Conservation (phyloP, 768 basidiomycete species). For the Amanita phalloides region DNA sequence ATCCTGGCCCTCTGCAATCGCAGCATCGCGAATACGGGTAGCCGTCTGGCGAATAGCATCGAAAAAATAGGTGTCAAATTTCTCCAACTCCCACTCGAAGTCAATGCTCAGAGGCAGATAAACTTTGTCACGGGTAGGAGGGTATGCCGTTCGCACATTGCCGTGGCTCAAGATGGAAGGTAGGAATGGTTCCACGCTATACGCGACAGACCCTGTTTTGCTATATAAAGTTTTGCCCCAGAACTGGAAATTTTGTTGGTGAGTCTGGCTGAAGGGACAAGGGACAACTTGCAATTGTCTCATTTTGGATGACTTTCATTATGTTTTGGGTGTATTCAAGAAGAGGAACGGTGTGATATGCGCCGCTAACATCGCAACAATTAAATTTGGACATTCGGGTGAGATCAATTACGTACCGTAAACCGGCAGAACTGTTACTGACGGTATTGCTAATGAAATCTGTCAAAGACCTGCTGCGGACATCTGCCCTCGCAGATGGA, state of each 20-base stretch:
- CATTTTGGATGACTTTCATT: slow-evolving; percentile 23
- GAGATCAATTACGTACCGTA: slow-evolving; percentile 4
- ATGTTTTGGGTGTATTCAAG: slow-evolving; percentile 17
- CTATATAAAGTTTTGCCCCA: background rate
- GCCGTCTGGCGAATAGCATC: slow-evolving; percentile 23
- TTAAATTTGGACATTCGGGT: slow-evolving; percentile 8
- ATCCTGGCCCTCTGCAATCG: slow-evolving; percentile 20
- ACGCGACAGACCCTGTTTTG: slow-evolving; percentile 13
- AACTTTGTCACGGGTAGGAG: slow-evolving; percentile 17
- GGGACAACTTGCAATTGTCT: slow-evolving; percentile 19
- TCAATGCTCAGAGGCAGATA: slow-evolving; percentile 19
- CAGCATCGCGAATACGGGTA: slow-evolving; percentile 22
- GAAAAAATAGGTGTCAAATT: slow-evolving; percentile 17
- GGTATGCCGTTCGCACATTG: slow-evolving; percentile 30
- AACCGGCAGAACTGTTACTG: slow-evolving; percentile 16
- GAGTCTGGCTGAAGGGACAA: background rate
- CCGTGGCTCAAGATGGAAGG: slow-evolving; percentile 26
- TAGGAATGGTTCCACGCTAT: slow-evolving; percentile 35
- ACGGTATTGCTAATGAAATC: slow-evolving; percentile 22
- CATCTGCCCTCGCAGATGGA: slow-evolving; percentile 19
- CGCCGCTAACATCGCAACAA: slow-evolving; percentile 9
- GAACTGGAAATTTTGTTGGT: background rate
- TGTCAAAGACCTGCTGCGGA: slow-evolving; percentile 22
- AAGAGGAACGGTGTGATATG: slow-evolving; percentile 27
- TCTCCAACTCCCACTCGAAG: slow-evolving; percentile 12